Conservation (phyloP, 1,284 basidiomycete genomes). For the Ganoderma sinense region DNA sequence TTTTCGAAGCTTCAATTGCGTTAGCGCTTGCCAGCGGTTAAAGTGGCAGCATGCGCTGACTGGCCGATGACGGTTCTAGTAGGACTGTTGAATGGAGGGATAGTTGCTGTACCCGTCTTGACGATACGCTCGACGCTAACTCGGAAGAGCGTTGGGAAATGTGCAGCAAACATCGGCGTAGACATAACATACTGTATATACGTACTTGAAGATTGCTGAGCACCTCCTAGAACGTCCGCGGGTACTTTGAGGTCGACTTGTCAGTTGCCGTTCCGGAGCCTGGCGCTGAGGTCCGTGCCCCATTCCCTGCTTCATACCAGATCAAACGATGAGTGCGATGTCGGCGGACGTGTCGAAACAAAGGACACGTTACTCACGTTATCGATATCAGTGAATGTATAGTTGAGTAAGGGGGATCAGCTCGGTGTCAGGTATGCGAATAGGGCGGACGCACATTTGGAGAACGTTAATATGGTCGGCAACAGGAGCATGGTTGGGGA, state of each 20-base stretch:
- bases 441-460: constrained; percentile 67
- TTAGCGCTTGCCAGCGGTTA: too few species aligned
- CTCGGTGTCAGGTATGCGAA: not conserved
- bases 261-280: constrained; percentile 78
- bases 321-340: constrained; percentile 52
- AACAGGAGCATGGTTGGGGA: constrained; percentile 91
- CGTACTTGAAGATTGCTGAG: constrained; percentile 76
- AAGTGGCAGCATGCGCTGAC: too few species aligned
- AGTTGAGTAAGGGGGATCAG: constrained; percentile 48
- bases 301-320: constrained; percentile 88
- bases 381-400: constrained; percentile 84
- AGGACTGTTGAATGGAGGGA: too few species aligned
- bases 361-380: constrained; percentile 56
- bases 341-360: constrained; percentile 3
- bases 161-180: constrained; percentile 3
- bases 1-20: too few species aligned
- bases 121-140: too few species aligned
- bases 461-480: constrained; percentile 87
- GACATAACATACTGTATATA: constrained; percentile 3
- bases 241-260: constrained; percentile 92
- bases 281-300: constrained; percentile 79
- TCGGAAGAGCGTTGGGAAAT: constrained; percentile 5
- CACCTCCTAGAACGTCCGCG: constrained; percentile 90
- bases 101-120: too few species aligned
- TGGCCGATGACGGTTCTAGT: too few species aligned